These are phyloP conservation scores for Leishmania lainsoni DNA, from an alignment of 208 protist genomes.

Conservation along the genomic window DNA sequence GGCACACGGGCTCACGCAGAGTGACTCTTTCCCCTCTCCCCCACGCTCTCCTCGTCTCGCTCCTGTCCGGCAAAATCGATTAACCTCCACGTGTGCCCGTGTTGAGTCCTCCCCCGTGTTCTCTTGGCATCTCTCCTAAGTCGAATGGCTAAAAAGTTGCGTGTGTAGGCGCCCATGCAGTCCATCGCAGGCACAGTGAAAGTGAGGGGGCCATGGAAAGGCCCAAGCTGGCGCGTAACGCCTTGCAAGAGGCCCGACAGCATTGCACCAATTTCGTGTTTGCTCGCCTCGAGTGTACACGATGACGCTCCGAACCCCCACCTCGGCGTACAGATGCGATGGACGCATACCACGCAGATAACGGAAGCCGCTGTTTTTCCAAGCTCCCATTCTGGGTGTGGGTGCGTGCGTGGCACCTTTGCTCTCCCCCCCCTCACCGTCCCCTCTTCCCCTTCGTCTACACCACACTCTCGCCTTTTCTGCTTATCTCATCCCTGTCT, in stretches of 20 bases:
- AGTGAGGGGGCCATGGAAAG: background rate
- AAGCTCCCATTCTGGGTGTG: too few relatives aligned
- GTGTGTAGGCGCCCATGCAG: slow-evolving; percentile 5
- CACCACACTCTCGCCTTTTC: background rate
- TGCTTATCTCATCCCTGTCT: background rate
- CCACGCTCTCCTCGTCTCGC: background rate
- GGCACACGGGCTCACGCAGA: background rate
- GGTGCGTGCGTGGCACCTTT: too few relatives aligned
- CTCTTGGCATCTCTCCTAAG: background rate
- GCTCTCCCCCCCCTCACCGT: too few relatives aligned
- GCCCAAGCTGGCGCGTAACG: background rate
- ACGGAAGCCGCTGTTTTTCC: too few relatives aligned
- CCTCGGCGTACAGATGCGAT: background rate
- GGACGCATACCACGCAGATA: background rate
- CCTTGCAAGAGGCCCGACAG: background rate
- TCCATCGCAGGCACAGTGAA: background rate
- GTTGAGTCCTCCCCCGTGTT: background rate
- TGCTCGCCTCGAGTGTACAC: background rate
- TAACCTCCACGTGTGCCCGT: slow-evolving; percentile 3
- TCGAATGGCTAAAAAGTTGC: background rate
- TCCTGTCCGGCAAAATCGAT: background rate
- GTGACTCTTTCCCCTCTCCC: background rate
- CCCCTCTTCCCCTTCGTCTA: background rate
- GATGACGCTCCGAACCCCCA: background rate
- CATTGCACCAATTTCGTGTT: background rate